Evolutionary conservation across 1,139 yeast species (phyloP).

Genomic region (Magnusiomyces fungicola): DNA sequence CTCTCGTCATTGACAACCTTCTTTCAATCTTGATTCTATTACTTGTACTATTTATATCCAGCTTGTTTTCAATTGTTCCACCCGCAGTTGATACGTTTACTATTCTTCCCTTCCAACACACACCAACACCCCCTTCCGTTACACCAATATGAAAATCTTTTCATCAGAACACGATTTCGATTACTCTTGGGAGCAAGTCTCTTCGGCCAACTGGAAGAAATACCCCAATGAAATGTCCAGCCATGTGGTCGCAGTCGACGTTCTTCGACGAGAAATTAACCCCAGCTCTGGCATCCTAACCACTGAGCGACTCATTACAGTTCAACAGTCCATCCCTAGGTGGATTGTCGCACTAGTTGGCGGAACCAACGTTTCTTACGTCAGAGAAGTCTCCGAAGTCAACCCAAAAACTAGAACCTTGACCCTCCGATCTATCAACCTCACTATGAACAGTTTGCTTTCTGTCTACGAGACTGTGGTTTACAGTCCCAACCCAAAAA

Average conservation of each 20-base stretch:
- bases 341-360: constrained; percentile 79
- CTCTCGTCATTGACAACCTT: too few species aligned
- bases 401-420: constrained; percentile 59
- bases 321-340: constrained; percentile 77
- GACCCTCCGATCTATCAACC: constrained; percentile 75
- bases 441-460: constrained; percentile 71
- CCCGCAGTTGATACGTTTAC: too few species aligned
- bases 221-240: constrained; percentile 89
- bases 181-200: constrained; percentile 90
- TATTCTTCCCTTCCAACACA: too few species aligned
- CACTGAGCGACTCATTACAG: constrained; percentile 83
- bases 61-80: too few species aligned
- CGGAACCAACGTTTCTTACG: constrained; percentile 65
- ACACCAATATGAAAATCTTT: constrained; percentile 60
- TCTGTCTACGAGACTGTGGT: constrained; percentile 80
- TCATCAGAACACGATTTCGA: constrained; percentile 59
- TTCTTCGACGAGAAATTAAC: constrained; percentile 63
- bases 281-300: constrained; percentile 49
- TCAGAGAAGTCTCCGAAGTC: constrained; percentile 83
- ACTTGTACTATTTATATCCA: too few species aligned
- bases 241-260: constrained; percentile 95
- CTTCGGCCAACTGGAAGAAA: constrained; percentile 95
- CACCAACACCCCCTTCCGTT: background rate
- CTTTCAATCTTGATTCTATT: too few species aligned
- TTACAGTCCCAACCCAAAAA: constrained; percentile 58